Conservation (phyloP, 2,329 filamentous ascomycete genomes). For the Diaporthe longicolla region DNA sequence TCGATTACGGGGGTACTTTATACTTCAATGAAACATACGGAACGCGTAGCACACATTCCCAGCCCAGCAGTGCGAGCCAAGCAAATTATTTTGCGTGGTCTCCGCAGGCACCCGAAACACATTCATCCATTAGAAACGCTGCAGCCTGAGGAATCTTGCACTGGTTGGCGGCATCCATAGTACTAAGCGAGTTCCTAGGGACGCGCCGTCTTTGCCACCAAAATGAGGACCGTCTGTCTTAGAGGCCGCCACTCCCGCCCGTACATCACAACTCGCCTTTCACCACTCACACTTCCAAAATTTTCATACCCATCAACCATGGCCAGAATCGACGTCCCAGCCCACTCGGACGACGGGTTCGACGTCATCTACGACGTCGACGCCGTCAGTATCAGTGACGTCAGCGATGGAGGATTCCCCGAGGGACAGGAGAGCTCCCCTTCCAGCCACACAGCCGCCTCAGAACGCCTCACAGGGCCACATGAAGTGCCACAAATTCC, state of each 20-base stretch:
- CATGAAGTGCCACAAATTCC: constrained; percentile 36
- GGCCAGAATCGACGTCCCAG: constrained; percentile 2
- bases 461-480: constrained; percentile 32
- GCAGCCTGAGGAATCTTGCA: not conserved
- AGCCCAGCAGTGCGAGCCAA: not conserved
- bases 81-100: not conserved
- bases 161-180: not conserved
- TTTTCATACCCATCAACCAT: not conserved
- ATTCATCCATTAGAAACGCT: not conserved
- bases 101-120: not conserved
- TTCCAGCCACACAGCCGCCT: not conserved
- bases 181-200: not conserved
- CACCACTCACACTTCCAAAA: not conserved
- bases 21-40: too few relatives aligned
- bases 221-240: not conserved
- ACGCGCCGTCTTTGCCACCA: constrained; percentile 20
- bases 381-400: constrained; percentile 34
- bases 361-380: constrained; percentile 32
- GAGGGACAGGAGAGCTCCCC: not conserved
- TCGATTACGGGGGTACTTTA: too few relatives aligned
- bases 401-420: constrained; percentile 24
- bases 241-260: not conserved
- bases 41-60: too few relatives aligned
- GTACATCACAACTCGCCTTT: not conserved
- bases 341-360: constrained; percentile 37